Percentiles rank a stretch among this genome's conserved stretches.
Evolutionary conservation across 208 protist genomes (phyloP).

Genomic region (Trichomonas vaginalis): DNA sequence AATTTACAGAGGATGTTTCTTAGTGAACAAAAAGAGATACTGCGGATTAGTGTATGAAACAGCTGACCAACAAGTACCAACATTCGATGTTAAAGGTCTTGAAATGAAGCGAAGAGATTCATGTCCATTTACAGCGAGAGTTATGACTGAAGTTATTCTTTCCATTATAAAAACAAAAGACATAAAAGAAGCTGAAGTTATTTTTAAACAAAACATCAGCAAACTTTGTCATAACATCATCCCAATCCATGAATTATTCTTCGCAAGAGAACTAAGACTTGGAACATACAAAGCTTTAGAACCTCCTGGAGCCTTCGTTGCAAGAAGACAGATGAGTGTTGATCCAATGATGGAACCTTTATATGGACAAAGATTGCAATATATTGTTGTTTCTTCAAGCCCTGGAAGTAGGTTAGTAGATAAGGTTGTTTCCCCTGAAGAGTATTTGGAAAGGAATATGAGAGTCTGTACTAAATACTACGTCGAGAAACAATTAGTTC

Average conservation of each 20-base stretch:
- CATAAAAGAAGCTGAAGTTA: background rate
- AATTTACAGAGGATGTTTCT: background rate
- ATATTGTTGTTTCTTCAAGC: background rate
- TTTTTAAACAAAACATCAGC: background rate
- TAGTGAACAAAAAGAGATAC: background rate
- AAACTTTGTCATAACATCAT: background rate
- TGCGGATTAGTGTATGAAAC: background rate
- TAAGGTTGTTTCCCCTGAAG: background rate
- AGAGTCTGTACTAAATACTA: background rate
- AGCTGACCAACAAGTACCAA: background rate
- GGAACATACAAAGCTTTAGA: background rate
- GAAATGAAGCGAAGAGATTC: constrained; percentile 12
- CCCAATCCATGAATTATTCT: background rate
- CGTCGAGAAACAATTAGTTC: background rate
- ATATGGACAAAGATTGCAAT: background rate
- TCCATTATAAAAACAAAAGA: background rate
- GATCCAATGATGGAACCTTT: background rate
- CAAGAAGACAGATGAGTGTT: background rate
- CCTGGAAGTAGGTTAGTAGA: background rate
- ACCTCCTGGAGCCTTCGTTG: background rate
- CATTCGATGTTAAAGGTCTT: background rate
- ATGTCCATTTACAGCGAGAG: background rate
- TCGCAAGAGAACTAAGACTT: background rate
- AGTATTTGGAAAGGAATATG: background rate
- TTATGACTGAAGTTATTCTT: background rate